Percentiles rank a stretch among this genome's conserved stretches.
phyloP scores from a whole-genome alignment of 1,284 basidiomycete species.

The Sanghuangporus sanghuang region DNA sequence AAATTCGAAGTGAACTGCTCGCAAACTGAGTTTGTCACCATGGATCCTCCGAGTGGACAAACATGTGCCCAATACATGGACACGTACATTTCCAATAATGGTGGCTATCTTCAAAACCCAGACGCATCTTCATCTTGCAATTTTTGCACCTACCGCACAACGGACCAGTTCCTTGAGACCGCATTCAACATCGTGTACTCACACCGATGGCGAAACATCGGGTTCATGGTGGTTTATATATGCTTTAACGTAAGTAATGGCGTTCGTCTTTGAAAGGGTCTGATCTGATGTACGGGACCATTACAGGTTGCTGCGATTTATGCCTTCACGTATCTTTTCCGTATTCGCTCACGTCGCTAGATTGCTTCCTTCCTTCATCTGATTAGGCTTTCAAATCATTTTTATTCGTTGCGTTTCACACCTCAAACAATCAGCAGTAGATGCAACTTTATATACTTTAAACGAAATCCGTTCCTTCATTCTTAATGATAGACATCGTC shows the following conservation, averaged over 20 bases:
- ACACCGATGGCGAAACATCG: conserved; percentile 48
- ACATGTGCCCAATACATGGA: conserved; percentile 56
- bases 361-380: not conserved
- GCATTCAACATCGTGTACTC: conserved; percentile 45
- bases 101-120: conserved; percentile 65
- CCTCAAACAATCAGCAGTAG: not conserved
- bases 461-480: not conserved
- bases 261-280: not conserved
- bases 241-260: conserved; percentile 41
- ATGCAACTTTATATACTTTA: not conserved
- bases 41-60: conserved; percentile 54
- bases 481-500: not conserved
- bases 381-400: not conserved
- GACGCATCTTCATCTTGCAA: conserved; percentile 46
- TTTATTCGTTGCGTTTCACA: not conserved
- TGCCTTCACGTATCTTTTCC: conserved; percentile 34
- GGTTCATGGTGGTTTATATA: conserved; percentile 40
- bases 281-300: not conserved
- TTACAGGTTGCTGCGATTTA: conserved; percentile 28
- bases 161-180: conserved; percentile 36
- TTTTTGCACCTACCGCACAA: conserved; percentile 45
- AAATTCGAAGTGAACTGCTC: conserved; percentile 53
- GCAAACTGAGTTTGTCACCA: conserved; percentile 43
- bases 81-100: conserved; percentile 44
- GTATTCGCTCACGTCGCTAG: conserved; percentile 23